Base-by-base conservation (phyloP, 2,329 filamentous ascomycete genomes). In the Arthrobotrys sinensis region DNA sequence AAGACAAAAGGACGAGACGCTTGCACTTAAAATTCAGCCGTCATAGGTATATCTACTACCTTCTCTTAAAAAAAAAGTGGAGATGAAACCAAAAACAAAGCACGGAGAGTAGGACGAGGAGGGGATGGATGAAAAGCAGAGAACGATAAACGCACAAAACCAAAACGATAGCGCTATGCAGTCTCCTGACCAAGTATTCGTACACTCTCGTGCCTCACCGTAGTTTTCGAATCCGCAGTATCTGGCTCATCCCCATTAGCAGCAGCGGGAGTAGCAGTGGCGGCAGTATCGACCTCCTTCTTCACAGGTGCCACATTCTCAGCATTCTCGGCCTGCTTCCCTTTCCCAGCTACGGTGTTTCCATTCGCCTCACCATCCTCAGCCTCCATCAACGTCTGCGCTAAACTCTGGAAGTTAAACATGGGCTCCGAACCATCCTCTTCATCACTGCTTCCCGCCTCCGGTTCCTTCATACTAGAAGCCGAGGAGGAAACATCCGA, bases 391-490 rank as follows among this genome's bases (percentile, higher is more conserved):
- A 97, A 92, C 83, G 96, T 93, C 79, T 93, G 92, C 1, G 93
- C 92, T 21, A 98, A 86, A 81, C 93, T 97, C 70, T 90, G 88
- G 83, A 97, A 97, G 84, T 97, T 97, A 85, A 97, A 96, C 89
- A 97, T 90, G 2, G 93, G 90, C 83, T 97, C 94, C 0, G 88
- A 80, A 14, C 79, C 79, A 48, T 81, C 80, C 14, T 80, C 81
- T 34, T 81, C 80, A 21, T 77, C 81, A 14, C 76, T 79, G 63
- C 60, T 73, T 32, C 69, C 76, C 4, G 79, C 73, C 21, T 73
- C 76, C 4, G 76, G 76, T 38, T 75, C 68, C 40, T 79, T 79
- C 76, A 73, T 75, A 19, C 76, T 79, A 38, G 76, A 79, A 16
- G 69, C 76, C 4, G 76, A 79, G 6, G 76, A 79, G 8, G 76